Evolutionary conservation across 2,329 filamentous ascomycete genomes (phyloP).

Genomic region (Sporothrix inflata): DNA sequence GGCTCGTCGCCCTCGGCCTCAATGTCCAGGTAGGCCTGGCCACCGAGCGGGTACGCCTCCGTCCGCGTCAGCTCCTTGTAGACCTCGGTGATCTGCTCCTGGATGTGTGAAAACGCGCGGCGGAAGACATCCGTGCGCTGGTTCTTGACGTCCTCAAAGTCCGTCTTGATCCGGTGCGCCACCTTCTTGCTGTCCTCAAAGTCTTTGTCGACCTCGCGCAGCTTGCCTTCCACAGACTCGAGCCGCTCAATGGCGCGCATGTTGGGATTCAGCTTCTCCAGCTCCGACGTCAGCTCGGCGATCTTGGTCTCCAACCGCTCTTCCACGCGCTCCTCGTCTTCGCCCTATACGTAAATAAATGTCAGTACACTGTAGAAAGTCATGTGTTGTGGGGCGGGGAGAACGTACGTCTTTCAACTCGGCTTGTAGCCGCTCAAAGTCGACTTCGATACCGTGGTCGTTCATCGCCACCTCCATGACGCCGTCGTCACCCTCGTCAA

Average conservation of each 20-base stretch:
- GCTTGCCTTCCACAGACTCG: conserved; percentile 79
- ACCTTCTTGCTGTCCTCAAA: conserved; percentile 81
- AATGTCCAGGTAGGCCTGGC: conserved; percentile 84
- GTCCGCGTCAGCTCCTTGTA: conserved; percentile 95
- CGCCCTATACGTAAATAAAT: conserved; percentile 40
- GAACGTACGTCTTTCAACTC: conserved; percentile 74
- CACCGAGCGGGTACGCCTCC: conserved; percentile 89
- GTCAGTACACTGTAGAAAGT: neutral
- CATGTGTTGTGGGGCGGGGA: too few species aligned
- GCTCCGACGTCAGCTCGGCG: conserved; percentile 69
- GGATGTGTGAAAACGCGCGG: conserved; percentile 92
- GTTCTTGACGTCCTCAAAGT: conserved; percentile 78
- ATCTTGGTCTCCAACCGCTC: conserved; percentile 79
- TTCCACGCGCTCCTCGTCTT: conserved; percentile 67
- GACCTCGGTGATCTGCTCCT: conserved; percentile 88
- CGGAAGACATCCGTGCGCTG: conserved; percentile 90
- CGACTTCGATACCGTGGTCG: conserved; percentile 88
- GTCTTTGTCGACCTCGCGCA: conserved; percentile 83
- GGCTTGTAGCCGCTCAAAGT: conserved; percentile 81
- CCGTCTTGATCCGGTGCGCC: conserved; percentile 54
- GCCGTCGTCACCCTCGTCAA: conserved; percentile 72
- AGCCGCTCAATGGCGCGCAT: conserved; percentile 94
- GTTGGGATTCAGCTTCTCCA: conserved; percentile 95
- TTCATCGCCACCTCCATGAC: conserved; percentile 70
- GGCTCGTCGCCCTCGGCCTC: conserved; percentile 87